Base-by-base conservation (phyloP, 345 rosid genomes). In the Eutrema japonicum region DNA sequence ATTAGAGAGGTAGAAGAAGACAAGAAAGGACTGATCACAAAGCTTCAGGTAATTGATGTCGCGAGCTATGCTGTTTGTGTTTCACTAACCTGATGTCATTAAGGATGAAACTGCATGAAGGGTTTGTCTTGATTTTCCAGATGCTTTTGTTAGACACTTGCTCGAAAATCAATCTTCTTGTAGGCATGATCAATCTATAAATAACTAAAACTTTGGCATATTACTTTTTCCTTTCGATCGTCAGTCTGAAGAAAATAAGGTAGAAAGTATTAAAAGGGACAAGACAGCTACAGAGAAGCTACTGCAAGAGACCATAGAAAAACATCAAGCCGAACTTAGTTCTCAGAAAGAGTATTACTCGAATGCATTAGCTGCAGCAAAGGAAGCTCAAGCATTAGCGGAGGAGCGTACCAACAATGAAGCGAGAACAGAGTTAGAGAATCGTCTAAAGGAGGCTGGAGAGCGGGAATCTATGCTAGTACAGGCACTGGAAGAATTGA, bases 181-280 rank as follows among this genome's bases (percentile, higher is more conserved):
- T 63, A 29, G 51, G 29, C 70, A 69, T 9, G 22, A 32, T 69
- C 16, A 63, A 29, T 70, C 64, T 64, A 10, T 70, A 54, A 62
- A 37, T 18, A 43, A 64, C 42, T 60, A 57, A 74, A 56, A 46
- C 51, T 5, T 62, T 37, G 45, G 32, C 45, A 12, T 55, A 32
- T 68, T 60, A 38, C 33, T 43, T 82, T 32, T 45, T 53, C 51
- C 33, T 53, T 40, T 69, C 22, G 54, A n/a, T 64, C 70, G 74
- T 54, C 79, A 96, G 99, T 93, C 86, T 63, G 99, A 96, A 83
- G 99, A 96, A 82, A 96, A 84, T 71, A 96, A 92, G 77, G 98
- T 87, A 64, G 98, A 92, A 80, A 89, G 96, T 79, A 85, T 90
- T 51, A 92, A 82, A 85, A 92, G 74, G 85, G 97, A 96, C 78